These are phyloP conservation scores for Laburnicola sp. DNA, from an alignment of 2,329 filamentous ascomycete genomes.

Conservation along the genomic window DNA sequence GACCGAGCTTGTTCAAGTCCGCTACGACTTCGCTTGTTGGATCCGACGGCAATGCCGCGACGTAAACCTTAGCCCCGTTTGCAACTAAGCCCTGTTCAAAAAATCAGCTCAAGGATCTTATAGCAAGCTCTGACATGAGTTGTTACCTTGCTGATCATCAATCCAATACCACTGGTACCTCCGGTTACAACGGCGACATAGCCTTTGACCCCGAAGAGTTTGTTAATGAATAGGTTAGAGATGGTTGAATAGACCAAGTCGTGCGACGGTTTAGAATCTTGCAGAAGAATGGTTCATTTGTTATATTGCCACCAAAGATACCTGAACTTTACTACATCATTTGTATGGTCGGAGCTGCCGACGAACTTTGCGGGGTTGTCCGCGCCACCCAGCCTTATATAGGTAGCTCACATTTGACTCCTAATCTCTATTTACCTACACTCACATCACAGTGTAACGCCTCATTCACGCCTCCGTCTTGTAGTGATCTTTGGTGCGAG, in stretches of 20 bases:
- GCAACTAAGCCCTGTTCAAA: conserved; percentile 10
- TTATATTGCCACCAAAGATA: too few relatives aligned
- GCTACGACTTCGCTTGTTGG: conserved; percentile 6
- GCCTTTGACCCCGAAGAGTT: conserved; percentile 12
- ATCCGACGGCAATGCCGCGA: conserved; percentile 11
- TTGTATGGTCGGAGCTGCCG: too few relatives aligned
- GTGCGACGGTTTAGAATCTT: background rate
- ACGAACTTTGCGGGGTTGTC: too few relatives aligned
- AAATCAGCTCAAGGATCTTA: background rate
- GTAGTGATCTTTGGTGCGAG: conserved; percentile 55
- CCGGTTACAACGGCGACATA: conserved; percentile 13
- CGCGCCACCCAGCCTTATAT: too few relatives aligned
- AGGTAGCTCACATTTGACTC: too few relatives aligned
- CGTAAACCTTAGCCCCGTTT: conserved; percentile 13
- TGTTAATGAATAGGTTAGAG: conserved; percentile 2
- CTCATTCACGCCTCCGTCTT: conserved; percentile 28
- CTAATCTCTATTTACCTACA: too few relatives aligned
- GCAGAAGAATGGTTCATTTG: background rate
- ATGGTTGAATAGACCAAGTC: background rate
- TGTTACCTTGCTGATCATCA: conserved; percentile 14
- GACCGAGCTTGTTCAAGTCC: background rate
- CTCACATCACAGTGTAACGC: too few relatives aligned
- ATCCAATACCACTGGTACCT: conserved; percentile 11
- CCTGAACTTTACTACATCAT: too few relatives aligned
- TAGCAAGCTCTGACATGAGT: background rate